Base-by-base conservation (phyloP, 2,329 filamentous ascomycete species). In the Lasiodiplodia sp. region DNA sequence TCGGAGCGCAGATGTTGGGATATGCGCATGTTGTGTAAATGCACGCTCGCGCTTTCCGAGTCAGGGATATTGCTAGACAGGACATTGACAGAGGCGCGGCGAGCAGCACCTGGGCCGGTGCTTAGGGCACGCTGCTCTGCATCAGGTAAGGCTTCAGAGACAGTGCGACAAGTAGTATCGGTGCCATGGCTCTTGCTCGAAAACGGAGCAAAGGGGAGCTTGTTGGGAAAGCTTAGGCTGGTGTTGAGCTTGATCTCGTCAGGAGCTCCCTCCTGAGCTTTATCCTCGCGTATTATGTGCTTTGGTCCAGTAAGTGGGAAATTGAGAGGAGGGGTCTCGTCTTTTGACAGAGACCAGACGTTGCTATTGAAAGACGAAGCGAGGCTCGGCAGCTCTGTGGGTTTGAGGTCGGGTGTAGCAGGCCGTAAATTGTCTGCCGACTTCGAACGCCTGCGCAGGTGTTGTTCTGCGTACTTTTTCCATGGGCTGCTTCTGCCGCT, bases 21-120 rank as follows among this genome's bases (percentile, higher is more conserved):
- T 34, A 84, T 83, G 14, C 79, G 76, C 81, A 83, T 83, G 38
- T 76, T 79, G 62, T 80, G 73, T 1, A 84, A 75, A 69, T 83
- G 82, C 2, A 83, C 73, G 38, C 56, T 62, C 6, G 34, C 57
- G 31, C 56, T 47, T 40, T 68, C 66, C 10, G 53, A 38, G 23
- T 44, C 55, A n/a, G 28, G 44, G 4, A 52, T 31, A 5, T 38
- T 37, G 58, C 11, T 12, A 71, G 71, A 34, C 16, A 28, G 34
- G 7, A n/a, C 21, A 31, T 44, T 44, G 51, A 57, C 7, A n/a
- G 64, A 66, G n/a, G 23, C 64, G 18, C 18, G 51, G 51, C 60
- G 44, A 31, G 8, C 47, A n/a, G 12, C n/a, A 5, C 60, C 23
- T 2, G 47, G 28, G 10, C 5, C 11, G n/a, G 38, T 8, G 31